These are phyloP conservation scores for Pseudocercospora fuligena DNA, from an alignment of 2,329 filamentous ascomycete species.

Conservation along the genomic window DNA sequence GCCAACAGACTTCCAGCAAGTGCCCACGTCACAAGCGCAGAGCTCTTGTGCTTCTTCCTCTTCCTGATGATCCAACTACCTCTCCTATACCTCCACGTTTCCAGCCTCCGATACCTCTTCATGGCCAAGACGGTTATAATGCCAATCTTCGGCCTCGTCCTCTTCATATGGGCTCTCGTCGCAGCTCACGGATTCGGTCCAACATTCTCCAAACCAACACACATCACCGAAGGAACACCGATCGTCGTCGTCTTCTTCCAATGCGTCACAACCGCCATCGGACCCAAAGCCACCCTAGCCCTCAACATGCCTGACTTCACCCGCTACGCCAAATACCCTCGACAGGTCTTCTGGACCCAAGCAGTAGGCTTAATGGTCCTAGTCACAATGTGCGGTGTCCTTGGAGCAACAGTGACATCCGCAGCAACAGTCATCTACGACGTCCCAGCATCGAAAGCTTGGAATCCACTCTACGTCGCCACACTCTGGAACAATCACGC, in stretches of 20 bases:
- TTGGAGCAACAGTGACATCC: slow-evolving; percentile 63
- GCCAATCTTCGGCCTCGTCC: slow-evolving; percentile 64
- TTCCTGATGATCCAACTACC: slow-evolving; percentile 51
- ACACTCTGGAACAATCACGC: slow-evolving; percentile 46
- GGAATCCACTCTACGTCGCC: slow-evolving; percentile 50
- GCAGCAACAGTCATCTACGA: slow-evolving; percentile 55
- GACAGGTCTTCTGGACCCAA: slow-evolving; percentile 48
- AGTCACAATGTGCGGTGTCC: slow-evolving; percentile 52
- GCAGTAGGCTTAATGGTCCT: slow-evolving; percentile 50
- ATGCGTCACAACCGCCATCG: slow-evolving; percentile 31
- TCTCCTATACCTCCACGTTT: slow-evolving; percentile 48
- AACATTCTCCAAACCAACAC: slow-evolving; percentile 29
- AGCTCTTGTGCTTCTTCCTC: slow-evolving; percentile 49
- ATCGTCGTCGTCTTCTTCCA: slow-evolving; percentile 27
- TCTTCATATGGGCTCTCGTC: slow-evolving; percentile 66
- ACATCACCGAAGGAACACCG: slow-evolving; percentile 23
- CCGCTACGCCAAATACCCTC: slow-evolving; percentile 41
- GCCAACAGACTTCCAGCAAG: background rate
- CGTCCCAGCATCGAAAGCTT: slow-evolving; percentile 45
- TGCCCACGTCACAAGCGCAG: slow-evolving; percentile 48
- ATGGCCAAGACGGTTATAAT: slow-evolving; percentile 51
- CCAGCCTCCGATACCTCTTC: slow-evolving; percentile 58
- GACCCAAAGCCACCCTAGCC: slow-evolving; percentile 56
- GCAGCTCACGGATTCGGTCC: slow-evolving; percentile 49
- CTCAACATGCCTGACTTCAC: slow-evolving; percentile 1